phyloP scores from a whole-genome alignment of 1,139 yeast species.

The Taiozyma sp. region DNA sequence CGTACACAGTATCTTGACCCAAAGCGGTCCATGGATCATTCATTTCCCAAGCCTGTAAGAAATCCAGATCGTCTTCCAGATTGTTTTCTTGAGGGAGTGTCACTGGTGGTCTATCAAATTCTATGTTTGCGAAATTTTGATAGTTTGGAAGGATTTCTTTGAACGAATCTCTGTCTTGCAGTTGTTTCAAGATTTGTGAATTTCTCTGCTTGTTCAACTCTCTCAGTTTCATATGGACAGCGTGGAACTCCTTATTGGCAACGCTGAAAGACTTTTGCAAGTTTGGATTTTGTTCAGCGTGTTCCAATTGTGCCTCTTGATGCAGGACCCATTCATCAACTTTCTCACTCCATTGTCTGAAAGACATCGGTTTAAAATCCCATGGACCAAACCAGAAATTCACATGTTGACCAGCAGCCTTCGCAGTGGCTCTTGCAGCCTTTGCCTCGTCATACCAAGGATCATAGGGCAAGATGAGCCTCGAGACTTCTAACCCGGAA shows the following conservation, averaged over 20 bases:
- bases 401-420: constrained; percentile 36
- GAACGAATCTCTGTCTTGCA: constrained; percentile 11
- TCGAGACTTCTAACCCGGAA: constrained; percentile 43
- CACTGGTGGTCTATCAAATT: constrained; percentile 6
- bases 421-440: constrained; percentile 40
- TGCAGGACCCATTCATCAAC: constrained; percentile 28
- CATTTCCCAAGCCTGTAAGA: constrained; percentile 21
- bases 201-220: constrained; percentile 13
- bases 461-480: constrained; percentile 48
- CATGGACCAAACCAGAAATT: constrained; percentile 59
- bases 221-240: constrained; percentile 14
- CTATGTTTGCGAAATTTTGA: constrained; percentile 9
- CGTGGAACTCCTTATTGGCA: constrained; percentile 5
- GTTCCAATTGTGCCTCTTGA: constrained; percentile 4
- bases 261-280: not conserved
- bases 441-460: constrained; percentile 63
- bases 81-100: constrained; percentile 16
- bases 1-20: constrained; percentile 39
- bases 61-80: constrained; percentile 17
- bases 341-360: constrained; percentile 40
- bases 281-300: not conserved
- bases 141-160: constrained; percentile 13
- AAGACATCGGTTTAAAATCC: constrained; percentile 45
- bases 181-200: constrained; percentile 15
- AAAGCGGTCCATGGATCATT: constrained; percentile 49